These are phyloP conservation scores for Globisporangium spinosum DNA, from an alignment of 352 stramenopile genomes.

Conservation along the genomic window DNA sequence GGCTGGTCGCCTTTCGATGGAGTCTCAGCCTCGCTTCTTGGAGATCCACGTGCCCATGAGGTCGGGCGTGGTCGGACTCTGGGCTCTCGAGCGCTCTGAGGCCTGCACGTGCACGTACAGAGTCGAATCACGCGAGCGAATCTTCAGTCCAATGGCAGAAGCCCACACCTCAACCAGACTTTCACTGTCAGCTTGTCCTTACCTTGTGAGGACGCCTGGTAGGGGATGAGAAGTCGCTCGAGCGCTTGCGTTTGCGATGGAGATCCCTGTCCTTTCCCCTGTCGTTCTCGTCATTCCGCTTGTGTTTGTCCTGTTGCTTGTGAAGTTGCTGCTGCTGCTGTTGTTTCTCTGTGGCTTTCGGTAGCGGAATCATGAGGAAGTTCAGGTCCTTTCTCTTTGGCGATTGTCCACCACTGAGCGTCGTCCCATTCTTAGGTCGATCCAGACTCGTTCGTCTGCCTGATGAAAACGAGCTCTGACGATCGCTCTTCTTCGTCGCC, in stretches of 20 bases:
- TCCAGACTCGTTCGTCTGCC: background rate
- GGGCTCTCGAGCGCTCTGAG: background rate
- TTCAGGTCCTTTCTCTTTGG: background rate
- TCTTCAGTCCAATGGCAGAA: background rate
- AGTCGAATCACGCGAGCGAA: background rate
- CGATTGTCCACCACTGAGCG: background rate
- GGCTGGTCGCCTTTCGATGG: background rate
- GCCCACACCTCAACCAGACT: background rate
- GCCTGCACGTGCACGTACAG: background rate
- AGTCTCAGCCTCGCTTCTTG: background rate
- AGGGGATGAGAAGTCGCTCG: constrained; percentile 11
- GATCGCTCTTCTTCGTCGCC: background rate
- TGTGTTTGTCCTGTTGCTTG: background rate
- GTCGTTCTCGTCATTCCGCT: background rate
- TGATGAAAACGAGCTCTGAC: background rate
- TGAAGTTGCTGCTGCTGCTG: background rate
- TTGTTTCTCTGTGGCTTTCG: background rate
- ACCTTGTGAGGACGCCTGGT: constrained; percentile 4
- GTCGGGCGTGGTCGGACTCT: background rate
- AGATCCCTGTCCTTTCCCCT: background rate
- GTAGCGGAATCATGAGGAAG: background rate
- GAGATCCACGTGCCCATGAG: constrained; percentile 8
- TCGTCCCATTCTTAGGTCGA: background rate
- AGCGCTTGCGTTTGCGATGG: constrained; percentile 12
- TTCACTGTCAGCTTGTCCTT: background rate